Conservation (phyloP, 768 basidiomycete genomes). For the Tulasnella sp. region DNA sequence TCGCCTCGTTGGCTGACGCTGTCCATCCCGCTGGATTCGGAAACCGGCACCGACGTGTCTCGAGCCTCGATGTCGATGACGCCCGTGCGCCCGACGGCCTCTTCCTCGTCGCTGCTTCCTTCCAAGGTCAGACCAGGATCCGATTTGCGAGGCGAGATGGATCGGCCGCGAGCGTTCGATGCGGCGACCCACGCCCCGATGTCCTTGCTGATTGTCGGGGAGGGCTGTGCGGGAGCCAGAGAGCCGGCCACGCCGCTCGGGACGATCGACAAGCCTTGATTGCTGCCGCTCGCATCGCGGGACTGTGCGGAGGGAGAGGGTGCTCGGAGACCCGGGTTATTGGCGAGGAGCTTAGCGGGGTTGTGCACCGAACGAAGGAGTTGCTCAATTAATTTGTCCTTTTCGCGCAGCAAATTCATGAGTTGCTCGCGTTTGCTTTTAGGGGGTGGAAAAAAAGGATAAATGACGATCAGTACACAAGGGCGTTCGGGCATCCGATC, state of each 20-base stretch:
- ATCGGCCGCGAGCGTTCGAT: background rate
- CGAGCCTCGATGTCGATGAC: conserved; percentile 11
- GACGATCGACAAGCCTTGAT: background rate
- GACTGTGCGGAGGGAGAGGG: conserved; percentile 21
- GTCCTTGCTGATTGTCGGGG: conserved; percentile 26
- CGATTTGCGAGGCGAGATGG: background rate
- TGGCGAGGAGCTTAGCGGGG: conserved; percentile 25
- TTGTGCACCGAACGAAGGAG: conserved; percentile 73
- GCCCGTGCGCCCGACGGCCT: conserved; percentile 20
- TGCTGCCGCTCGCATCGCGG: conserved; percentile 1
- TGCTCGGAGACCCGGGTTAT: background rate
- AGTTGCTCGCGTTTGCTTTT: conserved; percentile 82
- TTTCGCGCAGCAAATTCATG: conserved; percentile 82
- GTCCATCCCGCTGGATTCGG: conserved; percentile 21
- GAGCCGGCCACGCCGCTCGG: background rate
- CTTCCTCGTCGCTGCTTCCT: conserved; percentile 30
- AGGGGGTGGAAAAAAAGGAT: no score
- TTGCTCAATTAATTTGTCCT: conserved; percentile 83
- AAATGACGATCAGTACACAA: background rate
- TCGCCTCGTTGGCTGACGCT: conserved; percentile 18
- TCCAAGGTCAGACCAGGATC: background rate
- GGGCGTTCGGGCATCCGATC: background rate
- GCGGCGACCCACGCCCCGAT: conserved; percentile 31
- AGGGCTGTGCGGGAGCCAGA: conserved; percentile 11
- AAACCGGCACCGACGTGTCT: background rate